Percentiles rank a stretch among this genome's conserved stretches.
Evolutionary conservation across 805 yeast genomes (phyloP).

Genomic region (Wickerhamomyces mucosus): DNA sequence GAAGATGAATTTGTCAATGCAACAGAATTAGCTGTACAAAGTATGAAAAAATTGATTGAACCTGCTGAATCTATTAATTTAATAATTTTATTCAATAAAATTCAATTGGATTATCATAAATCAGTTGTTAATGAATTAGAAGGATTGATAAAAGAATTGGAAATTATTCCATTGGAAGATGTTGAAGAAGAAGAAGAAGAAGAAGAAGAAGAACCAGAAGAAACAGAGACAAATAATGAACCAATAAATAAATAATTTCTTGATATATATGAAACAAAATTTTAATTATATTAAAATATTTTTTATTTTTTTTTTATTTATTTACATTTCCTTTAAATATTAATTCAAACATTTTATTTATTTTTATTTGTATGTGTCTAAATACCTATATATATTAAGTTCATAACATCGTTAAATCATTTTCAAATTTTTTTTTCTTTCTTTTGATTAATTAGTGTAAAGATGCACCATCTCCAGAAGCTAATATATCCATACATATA

Average conservation of each 20-base stretch:
- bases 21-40: slow-evolving; percentile 68
- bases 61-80: slow-evolving; percentile 57
- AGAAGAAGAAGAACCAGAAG: slow-evolving; percentile 16
- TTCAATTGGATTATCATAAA: slow-evolving; percentile 58
- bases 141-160: slow-evolving; percentile 34
- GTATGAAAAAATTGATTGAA: slow-evolving; percentile 62
- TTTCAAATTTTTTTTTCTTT: too few relatives aligned
- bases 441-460: too few relatives aligned
- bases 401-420: too few relatives aligned
- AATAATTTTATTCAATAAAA: slow-evolving; percentile 55
- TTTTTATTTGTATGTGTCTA: too few relatives aligned
- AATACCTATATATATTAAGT: too few relatives aligned
- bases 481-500: slow-evolving; percentile 27
- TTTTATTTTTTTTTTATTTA: too few relatives aligned
- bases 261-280: too few relatives aligned
- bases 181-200: slow-evolving; percentile 28
- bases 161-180: slow-evolving; percentile 34
- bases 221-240: slow-evolving; percentile 2
- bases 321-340: too few relatives aligned
- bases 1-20: slow-evolving; percentile 80
- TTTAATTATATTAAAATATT: too few relatives aligned
- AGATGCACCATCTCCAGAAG: too few relatives aligned
- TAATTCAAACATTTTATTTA: too few relatives aligned
- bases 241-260: too few relatives aligned
- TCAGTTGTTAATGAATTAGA: slow-evolving; percentile 41